Base-by-base conservation (phyloP, 2,329 filamentous ascomycete genomes). In the Neurospora sp. region DNA sequence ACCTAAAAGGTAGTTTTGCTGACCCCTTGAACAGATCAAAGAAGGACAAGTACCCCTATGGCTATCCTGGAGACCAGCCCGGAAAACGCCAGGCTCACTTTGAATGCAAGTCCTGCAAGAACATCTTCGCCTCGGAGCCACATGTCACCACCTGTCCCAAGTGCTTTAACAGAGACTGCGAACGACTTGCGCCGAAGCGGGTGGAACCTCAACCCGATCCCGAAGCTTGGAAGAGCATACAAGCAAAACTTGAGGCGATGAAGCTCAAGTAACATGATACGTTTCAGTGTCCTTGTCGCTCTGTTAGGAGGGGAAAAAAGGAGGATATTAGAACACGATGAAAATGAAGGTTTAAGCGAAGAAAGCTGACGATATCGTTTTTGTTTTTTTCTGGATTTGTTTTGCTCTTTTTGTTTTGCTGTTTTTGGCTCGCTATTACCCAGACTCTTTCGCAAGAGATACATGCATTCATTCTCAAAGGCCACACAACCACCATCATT, bases 41-140 rank as follows among this genome's bases (percentile, higher is more conserved):
- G 80, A 88, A 86, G 76, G 84, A 87, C 75, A 91, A 90, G 76
- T 92, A 90, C 77, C 89, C 89, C 0, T 85, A 87, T 72, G 89
- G 89, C 62, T 92, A 92, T 77, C 89, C 89, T 4, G 88, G 89
- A 57, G 90, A 92, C 74, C 85, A 81, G 41, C 87, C 86, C 68
- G 86, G 85, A 1, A 79, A 80, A 3, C 84, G 80, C 71, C 83
- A 84, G 71, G 83, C 85, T 33, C 82, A 86, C 68, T 86, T 86
- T 76, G 82, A 83, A 39, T 93, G 91, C 78, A 85, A 89, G 73
- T 81, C 84, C 68, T 93, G 91, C 81, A 83, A 84, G 76, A 83
- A 83, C 19, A 82, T 87, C 52, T 91, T 88, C 77, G 83, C 84
- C 0, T 77, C 80, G 1, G 78, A 82, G 28, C 82, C 85, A 1